Evolutionary conservation across 768 basidiomycete genomes (phyloP), one percentile per base, ranked within the genome.

Genomic region (Mycena galopus): DNA sequence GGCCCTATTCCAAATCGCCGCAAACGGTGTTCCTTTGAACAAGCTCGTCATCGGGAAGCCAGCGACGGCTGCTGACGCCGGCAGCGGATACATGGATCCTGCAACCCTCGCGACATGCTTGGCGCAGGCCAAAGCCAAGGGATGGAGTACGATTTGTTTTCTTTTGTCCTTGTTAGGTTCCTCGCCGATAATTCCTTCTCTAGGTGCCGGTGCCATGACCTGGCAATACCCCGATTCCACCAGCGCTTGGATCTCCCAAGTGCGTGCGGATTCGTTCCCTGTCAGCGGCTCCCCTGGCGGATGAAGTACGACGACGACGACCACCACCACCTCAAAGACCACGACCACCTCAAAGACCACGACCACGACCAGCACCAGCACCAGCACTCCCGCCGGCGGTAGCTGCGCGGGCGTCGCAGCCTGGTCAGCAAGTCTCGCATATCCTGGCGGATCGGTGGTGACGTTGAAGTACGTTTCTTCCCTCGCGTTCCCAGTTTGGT

Each of bases 11-110:
- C 86, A 91, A 77, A 90, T 91, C 71, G 87, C 88, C 58, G 85
- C 85, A 2, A 87, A 81, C 69, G 92, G 91, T 25, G 87, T 94
- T 11, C 78, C 85, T 3, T 76, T 89, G 55, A 79, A 87, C 78
- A 94, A 95, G 81, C 84, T 94, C 60, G 89, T 94, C 71, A 92
- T 95, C 76, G 93, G 93, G 5, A 95, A 95, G 80, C 93, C 93
- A 1, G 90, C 89, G 2, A 82, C 78, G 16, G 66, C 84, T 0
- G 75, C 81, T 10, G 89, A 90, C 64, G 90, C 91, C 3, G 86
- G 72, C 71, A 92, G 88, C 72, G 90, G 92, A 9, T 94, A 88
- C 81, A 90, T 95, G 75, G 83, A 81, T 37, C 84, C 91, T 2
- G 79, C 85, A 2, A 88, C 87, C 19, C 83, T 95, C 23, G 87